Base-by-base conservation (phyloP, 345 rosid genomes). In the Erodium maritimum region DNA sequence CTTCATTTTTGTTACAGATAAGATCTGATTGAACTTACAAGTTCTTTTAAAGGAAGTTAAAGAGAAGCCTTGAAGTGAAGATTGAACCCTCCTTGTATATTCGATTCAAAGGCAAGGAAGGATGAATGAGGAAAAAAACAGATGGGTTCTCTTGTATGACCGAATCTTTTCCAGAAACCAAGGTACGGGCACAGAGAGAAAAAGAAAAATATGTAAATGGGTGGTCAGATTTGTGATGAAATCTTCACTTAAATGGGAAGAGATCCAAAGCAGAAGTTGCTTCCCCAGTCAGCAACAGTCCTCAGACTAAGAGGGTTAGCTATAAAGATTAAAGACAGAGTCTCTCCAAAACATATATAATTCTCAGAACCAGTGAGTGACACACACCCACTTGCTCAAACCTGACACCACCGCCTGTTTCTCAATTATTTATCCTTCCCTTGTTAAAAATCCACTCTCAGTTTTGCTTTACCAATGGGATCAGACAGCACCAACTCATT, bases 361-460 rank as follows among this genome's bases (percentile, higher is more conserved):
- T 52, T 64, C 55, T 54, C 62, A 66, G 53, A n/a, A 25, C 33
- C 33, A 25, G 33, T 25, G 59, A 58, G 51, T 60, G 48, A 73
- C 68, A 82, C 80, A 80, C 69, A 55, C 86, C 83, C 86, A 82
- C 81, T 76, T 72, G 79, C 85, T 69, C 72, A 72, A 73, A 57
- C 75, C 83, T 80, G 83, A 81, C 95, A 82, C 86, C 71, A 73
- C 76, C 68, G 52, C 72, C 72, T 63, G 55, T 64, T 60, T 33
- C 68, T 60, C 21, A 65, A 33, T 72, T 74, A 62, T 74, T 67
- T 68, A 58, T 71, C 52, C 66, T 22, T 56, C 33, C 33, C 33
- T 25, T 25, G 33, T 25, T 2, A 3, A 25, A 25, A 25, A n/a
- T n/a, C n/a, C n/a, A n/a, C n/a, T 23, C 46, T 70, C 59, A 29